Evolutionary conservation across 192 early-diverging fungal genomes (phyloP), one percentile per base, ranked within the genome.

Genomic region (Diversispora epigaea): DNA sequence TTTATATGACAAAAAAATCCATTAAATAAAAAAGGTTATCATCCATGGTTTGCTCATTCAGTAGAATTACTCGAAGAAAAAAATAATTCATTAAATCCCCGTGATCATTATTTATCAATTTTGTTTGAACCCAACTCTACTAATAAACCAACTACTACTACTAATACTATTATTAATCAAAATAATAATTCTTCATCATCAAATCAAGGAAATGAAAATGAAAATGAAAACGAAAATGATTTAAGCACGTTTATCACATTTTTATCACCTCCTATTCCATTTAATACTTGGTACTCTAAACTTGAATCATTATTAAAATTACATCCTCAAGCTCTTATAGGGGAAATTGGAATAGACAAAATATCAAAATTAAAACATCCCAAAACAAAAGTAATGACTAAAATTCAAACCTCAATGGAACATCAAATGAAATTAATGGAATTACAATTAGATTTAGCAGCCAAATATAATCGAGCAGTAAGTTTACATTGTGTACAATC

Each of bases 401-500:
- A 75, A 58, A 78, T 73, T 75, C 82, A 84, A 73, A 85, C 68
- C 39, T 84, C 64, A 52, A 81, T 65, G 39, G 74, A 73, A 12
- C 82, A 83, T 55, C 91, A 92, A 71, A 11, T 88, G 47, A 62
- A 68, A 3, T 49, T 92, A 14, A 86, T 95, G 5, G 80, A 84
- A 9, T 77, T 78, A 45, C 96, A 98, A 78, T 77, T 94, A 9
- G 80, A 84, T 32, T 72, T 98, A 25, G 94, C 94, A 4, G 84
- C 85, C 19, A 85, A 88, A 6, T 70, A 92, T 32, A 43, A 80
- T 25, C 81, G 90, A 12, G 83, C 88, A 0, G 88, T 92, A 21
- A 92, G 88, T 44, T 78, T 95, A 50, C 94, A 97, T 77, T 89
- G 88, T 72, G 95, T 96, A 22, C 92, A 89, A 56, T 88, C 78